Evolutionary conservation across 495 filamentous ascomycete genomes (phyloP), one percentile per base, ranked within the genome.

Genomic region (Glarea lozoyensis): DNA sequence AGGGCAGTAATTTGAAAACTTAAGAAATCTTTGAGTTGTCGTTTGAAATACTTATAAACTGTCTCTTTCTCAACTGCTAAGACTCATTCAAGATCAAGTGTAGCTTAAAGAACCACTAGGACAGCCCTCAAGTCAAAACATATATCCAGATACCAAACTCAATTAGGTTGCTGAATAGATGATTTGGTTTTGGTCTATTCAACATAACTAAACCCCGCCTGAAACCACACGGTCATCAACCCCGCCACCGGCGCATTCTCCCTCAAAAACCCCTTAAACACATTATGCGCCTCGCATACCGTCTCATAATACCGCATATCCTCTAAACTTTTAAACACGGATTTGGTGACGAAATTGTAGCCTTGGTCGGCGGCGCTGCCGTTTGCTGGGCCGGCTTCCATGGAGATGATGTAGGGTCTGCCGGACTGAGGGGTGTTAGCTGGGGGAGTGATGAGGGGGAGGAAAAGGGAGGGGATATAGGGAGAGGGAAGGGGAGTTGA

Each of bases 281-380:
- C 63, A 42, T 61, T 61, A 46, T 86, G 81, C 12, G 79, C 81
- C 43, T 65, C 62, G 56, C 79, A 83, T 48, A 75, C 66, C 4
- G 45, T 55, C 59, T 87, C 82, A 52, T 83, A 87, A 57, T 75
- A 86, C 49, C 75, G 58, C 75, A 86, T 79, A 59, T 85, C 82
- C 13, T 79, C 80, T 37, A 76, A 37, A 32, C 56, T 76, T 3
- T 66, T 65, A 46, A 87, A 86, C 30, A 67, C 68, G 40, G 68
- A 73, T 52, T 74, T 68, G 10, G 73, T 69, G 9, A 72, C 66
- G 36, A 87, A 46, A 7, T 73, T 84, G 61, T 64, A 84, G n/a
- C 79, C 82, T 52, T 78, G 65, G 49, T 69, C 72, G 3, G 76
- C 71, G 2, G 68, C 63, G 51, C 84, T 77, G 1, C 63, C 54